Evolutionary conservation across 2,329 filamentous ascomycete genomes (phyloP), one percentile per base, ranked within the genome.

Genomic region (Pyrenophora seminiperda): DNA sequence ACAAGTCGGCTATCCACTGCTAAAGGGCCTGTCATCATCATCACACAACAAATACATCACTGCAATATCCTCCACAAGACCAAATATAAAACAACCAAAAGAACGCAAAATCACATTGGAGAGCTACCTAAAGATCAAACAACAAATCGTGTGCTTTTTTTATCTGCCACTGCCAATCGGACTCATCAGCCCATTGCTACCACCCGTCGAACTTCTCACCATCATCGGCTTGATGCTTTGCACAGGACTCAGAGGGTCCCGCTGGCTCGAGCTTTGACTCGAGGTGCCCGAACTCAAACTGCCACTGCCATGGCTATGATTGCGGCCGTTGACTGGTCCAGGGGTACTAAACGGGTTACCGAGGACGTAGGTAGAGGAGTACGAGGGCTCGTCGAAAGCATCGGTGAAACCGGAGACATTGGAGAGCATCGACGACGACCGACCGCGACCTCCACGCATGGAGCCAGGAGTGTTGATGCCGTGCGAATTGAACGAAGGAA

Each of bases 341-440:
- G 72, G 66, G 14, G 67, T 69, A 49, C 67, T 71, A 56, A 71
- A 74, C 3, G 73, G 71, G 47, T 73, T 72, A 11, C 70, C 62
- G 31, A 71, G 66, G 38, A 60, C 47, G 27, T 67, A 56, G 4
- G 44, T 54, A n/a, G 62, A 56, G 7, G 65, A 65, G 10, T 66
- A 68, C 2, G 55, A 47, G 18, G 59, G 59, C 24, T 75, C 68
- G 40, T 75, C 73, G 48, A 74, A 71, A 47, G 72, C 69, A 31
- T 81, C 79, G 14, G 78, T 80, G 63, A 80, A 80, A 48, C 76
- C 77, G 36, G 76, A 79, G 56, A 78, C 73, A 55, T 77, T 77
- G 41, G 77, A 79, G 32, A 81, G 75, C 77, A 81, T 79, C 0
- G 78, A 80, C 5, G 76, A 79, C 40, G 77, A 80, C 40, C 78